Conservation (phyloP, 75 land plant species). For the Selaginella tamariscina region DNA sequence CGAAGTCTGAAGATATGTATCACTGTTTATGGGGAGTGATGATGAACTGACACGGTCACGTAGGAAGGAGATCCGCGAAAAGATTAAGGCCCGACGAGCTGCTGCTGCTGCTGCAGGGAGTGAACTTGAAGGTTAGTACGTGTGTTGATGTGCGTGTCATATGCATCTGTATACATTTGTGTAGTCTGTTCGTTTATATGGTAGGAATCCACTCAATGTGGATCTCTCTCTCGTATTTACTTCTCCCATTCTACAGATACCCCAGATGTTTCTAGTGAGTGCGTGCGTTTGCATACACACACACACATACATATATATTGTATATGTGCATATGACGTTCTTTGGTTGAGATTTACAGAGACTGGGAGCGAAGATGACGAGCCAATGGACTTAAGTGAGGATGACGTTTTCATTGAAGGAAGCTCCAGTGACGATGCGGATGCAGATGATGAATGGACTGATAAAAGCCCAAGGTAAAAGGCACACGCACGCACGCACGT, state of each 20-base stretch:
- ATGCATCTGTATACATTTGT: not conserved
- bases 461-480: slow-evolving; percentile 88
- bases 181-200: not conserved
- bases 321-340: too few relatives aligned
- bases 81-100: slow-evolving; percentile 64
- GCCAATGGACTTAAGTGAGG: slow-evolving; percentile 63
- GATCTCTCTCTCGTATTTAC: slow-evolving; percentile 4
- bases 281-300: too few relatives aligned
- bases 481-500: too few relatives aligned
- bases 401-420: slow-evolving; percentile 86
- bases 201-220: not conserved
- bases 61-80: slow-evolving; percentile 57
- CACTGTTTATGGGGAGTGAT: slow-evolving; percentile 78
- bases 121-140: slow-evolving; percentile 70
- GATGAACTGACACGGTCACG: slow-evolving; percentile 45
- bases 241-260: not conserved
- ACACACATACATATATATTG: too few relatives aligned
- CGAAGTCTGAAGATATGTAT: slow-evolving; percentile 92
- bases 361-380: slow-evolving; percentile 98
- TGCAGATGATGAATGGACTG: slow-evolving; percentile 99
- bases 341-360: too few relatives aligned
- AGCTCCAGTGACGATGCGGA: slow-evolving; percentile 95
- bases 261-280: slow-evolving; percentile 7
- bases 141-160: not conserved
- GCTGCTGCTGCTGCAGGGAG: slow-evolving; percentile 94